A percentile compares a stretch with the other conserved stretches of the same genome.
Conservation (phyloP, 495 filamentous ascomycete species). For the Melanomma pulvis-pyrius region DNA sequence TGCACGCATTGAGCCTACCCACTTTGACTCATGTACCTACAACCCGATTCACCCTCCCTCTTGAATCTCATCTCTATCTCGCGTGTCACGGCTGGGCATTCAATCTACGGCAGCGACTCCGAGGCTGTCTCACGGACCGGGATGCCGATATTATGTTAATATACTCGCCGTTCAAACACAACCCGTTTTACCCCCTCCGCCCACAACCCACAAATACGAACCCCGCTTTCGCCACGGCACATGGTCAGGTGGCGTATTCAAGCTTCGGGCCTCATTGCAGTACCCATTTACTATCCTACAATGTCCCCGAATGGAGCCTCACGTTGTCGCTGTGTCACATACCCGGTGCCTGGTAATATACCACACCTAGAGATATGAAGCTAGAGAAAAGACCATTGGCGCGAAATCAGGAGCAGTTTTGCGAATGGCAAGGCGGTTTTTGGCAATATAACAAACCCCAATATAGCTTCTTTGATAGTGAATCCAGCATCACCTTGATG, state of each 20-base stretch:
- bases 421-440: background rate
- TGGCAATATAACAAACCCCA: conserved; percentile 4
- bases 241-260: conserved; percentile 13
- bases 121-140: conserved; percentile 6
- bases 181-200: conserved; percentile 14
- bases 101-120: background rate
- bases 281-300: background rate
- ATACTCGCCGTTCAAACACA: conserved; percentile 7
- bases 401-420: background rate
- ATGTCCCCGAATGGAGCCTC: background rate
- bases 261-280: conserved; percentile 5
- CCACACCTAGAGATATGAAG: background rate
- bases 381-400: conserved; percentile 12
- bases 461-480: conserved; percentile 21
- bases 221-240: conserved; percentile 11
- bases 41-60: background rate
- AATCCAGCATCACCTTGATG: conserved; percentile 10
- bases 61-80: background rate
- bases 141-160: conserved; percentile 26
- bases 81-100: background rate
- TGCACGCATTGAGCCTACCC: background rate
- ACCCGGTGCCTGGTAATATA: conserved; percentile 14
- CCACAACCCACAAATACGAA: conserved; percentile 3
- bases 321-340: conserved; percentile 1
- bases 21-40: background rate